Base-by-base conservation (phyloP, 1,284 basidiomycete genomes). In the Termitomyces sp. region DNA sequence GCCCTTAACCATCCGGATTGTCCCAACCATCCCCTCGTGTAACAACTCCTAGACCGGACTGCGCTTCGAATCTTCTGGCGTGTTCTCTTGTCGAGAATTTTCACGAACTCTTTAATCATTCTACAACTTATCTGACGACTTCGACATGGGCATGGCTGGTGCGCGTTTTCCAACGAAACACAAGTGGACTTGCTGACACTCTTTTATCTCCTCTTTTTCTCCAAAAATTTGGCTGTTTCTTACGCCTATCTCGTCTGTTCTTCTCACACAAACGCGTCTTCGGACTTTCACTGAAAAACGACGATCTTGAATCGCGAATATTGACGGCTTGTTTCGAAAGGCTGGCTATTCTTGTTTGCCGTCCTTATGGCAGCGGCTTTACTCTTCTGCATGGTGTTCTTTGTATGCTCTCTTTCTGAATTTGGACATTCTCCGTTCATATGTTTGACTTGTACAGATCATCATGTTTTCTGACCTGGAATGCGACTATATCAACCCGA, bases 391-490 rank as follows among this genome's bases (percentile, higher is more conserved):
- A 94, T 94, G 88, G 95, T 98, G 69, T 98, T 97, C 81, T 98
- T 96, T 75, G 94, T 97, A 66, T 71, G 94, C 88, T 33, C 8
- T 7, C 24, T 46, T 9, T 40, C 13, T 3, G n/a, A 12, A 3
- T 12, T 49, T 10, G 19, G 13, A 9, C 8, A 2, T 38, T 15
- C 12, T 44, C 51, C 15, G 21, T 21, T 49, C n/a, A 47, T 31
- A 24, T 28, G 33, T 51, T 15, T 33, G n/a, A 34, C 34, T 4
- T 33, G 39, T 30, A 21, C 65, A 98, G 96, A 97, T 99, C 69
- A 99, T 99, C 80, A 98, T 99, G 95, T 99, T 98, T 81, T 95
- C 92, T 46, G 94, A 97, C 77, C 78, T 97, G 68, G 94, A 96
- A 77, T 95, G 92, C 76, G 92, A 98, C 81, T 99, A 98, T 78